Base-by-base conservation (phyloP, 108 stramenopile genomes). In the Nitzschia putrida region DNA sequence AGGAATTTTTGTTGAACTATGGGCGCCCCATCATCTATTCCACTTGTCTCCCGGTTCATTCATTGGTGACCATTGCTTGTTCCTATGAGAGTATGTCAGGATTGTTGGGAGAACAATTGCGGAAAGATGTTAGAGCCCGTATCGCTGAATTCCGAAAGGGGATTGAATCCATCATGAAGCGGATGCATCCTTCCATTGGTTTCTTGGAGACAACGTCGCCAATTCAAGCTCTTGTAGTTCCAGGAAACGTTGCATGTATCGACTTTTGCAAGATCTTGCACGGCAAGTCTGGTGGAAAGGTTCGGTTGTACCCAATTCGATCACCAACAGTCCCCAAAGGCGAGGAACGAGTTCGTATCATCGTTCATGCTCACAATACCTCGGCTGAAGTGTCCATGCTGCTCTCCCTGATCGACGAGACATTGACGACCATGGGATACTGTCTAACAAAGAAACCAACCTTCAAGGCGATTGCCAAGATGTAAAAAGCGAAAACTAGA, bases 11-110 rank as follows among this genome's bases (percentile, higher is more conserved):
- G 53, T 61, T 88, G 39, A 98, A 98, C 78, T 98, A 96, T 73
- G 95, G 88, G 21, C 80, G 95, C 63, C 98, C 98, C 43, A 88
- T 98, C 60, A 84, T 98, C 22, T 98, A 98, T 80, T 96, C 96
- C 14, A 98, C 98, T 0, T 77, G 96, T 14, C 76, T 94, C 1
- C 93, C 96, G 12, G 60, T 83, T 8, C 93, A 96, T 78, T 84
- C 93, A 14, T 71, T 96, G 52, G 81, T 91, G 11, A 68, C 81
- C 8, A 95, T 98, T 56, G 68, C 79, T 61, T 81, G 90, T 67
- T 72, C 95, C 41, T 94, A 97, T 66, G 71, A 83, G 45, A 84
- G 86, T 53, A 89, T 95, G 81, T 71, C 80, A 57, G 64, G 80
- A n/a, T 10, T 7, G 10, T 76, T 57, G 18, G 92, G 92, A 3